Base-by-base conservation (phyloP, 1,284 basidiomycete genomes). In the Boletus semigastroideus region DNA sequence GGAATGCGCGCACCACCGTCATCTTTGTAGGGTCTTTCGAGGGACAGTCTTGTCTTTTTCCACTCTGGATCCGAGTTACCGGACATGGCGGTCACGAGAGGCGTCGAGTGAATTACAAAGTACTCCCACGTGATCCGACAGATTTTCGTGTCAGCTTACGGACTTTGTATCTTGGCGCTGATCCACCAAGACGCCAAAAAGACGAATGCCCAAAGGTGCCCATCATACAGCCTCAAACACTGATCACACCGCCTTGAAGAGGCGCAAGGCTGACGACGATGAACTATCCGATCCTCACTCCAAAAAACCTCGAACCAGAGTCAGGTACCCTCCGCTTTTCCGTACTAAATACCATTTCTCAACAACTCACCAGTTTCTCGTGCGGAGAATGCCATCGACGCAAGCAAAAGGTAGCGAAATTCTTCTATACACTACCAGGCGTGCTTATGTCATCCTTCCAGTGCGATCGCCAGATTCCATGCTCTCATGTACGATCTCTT, bases 341-440 rank as follows among this genome's bases (percentile, higher is more conserved):
- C 30, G 27, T 40, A n/a, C 34, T n/a, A 20, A 48, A 27, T 30
- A 5, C 38, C 25, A 39, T 48, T 51, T 38, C 38, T 56, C 49
- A 58, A 33, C 16, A n/a, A 48, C 19, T 39, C 38, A 40, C 43
- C 62, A 90, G 89, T 67, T 91, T 90, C 59, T 90, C 88, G n/a
- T 91, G 88, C 54, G 87, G 88, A 33, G 88, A 91, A 72, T 91
- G 89, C 58, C 89, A 91, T 73, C 81, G 88, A 27, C 76, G 88
- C 54, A 91, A 91, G 66, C 88, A 91, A 71, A 90, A 90, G 80
- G 88, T 87, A 42, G 45, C 48, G 33, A 17, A 5, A 16, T 44
- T 37, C 39, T 40, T 42, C 5, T 55, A 37, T 50, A 38, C 49
- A 49, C 13, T 4, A 13, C 9, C 38, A 16, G 53, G 42, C 54